These are phyloP conservation scores for Arctium lappa DNA, from an alignment of 129 eudicot genomes.

Conservation along the genomic window DNA sequence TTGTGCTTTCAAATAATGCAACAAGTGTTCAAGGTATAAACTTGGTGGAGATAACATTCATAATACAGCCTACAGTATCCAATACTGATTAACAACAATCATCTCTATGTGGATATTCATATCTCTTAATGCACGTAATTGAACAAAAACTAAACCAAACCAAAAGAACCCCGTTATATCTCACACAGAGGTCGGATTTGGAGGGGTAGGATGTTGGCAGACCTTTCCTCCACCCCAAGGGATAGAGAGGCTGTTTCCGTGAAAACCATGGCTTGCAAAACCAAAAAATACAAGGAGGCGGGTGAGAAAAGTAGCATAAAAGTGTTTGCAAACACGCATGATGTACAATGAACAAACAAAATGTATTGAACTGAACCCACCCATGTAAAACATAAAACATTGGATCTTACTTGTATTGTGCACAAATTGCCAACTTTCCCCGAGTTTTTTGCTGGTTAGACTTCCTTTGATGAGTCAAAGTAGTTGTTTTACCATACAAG, in stretches of 20 bases:
- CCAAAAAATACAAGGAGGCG: too few relatives aligned
- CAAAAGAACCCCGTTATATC: too few relatives aligned
- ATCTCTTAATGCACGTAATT: too few relatives aligned
- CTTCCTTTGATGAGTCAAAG: conserved; percentile 36
- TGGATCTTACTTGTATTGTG: conserved; percentile 50
- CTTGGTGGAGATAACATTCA: background rate
- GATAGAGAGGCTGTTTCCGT: too few relatives aligned
- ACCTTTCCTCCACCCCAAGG: too few relatives aligned
- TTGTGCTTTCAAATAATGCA: too few relatives aligned
- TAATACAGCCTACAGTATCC: background rate
- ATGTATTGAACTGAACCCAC: background rate
- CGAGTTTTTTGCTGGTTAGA: conserved; percentile 30
- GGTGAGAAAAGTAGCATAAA: too few relatives aligned
- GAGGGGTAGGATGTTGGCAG: too few relatives aligned
- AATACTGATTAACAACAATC: background rate
- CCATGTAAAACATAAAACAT: background rate
- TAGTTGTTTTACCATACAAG: conserved; percentile 31
- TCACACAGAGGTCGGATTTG: too few relatives aligned
- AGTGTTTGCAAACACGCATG: too few relatives aligned
- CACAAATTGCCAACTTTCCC: conserved; percentile 53
- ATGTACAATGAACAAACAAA: background rate
- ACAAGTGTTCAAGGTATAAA: background rate
- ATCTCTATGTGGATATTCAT: background rate
- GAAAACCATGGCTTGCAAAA: too few relatives aligned
- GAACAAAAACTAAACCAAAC: too few relatives aligned